These are phyloP conservation scores for Yarrowia porcina DNA, from an alignment of 805 yeast genomes.

Conservation along the genomic window DNA sequence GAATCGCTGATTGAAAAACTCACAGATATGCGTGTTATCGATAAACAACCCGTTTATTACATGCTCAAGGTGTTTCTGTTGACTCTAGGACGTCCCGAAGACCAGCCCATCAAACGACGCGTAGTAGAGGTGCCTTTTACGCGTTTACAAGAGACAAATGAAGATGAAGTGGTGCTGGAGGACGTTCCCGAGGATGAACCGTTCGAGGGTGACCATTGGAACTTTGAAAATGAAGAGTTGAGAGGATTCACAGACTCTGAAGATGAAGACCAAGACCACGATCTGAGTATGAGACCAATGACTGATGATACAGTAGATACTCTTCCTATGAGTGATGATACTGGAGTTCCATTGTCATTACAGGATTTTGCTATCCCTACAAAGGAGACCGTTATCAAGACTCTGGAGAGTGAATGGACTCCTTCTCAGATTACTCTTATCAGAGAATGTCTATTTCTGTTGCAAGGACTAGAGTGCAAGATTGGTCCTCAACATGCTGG, in stretches of 20 bases:
- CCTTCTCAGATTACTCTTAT: background rate
- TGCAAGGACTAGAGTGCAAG: constrained; percentile 8
- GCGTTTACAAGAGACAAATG: background rate
- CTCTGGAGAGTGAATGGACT: background rate
- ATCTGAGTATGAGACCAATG: background rate
- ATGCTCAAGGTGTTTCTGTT: constrained; percentile 15
- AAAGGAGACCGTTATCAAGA: background rate
- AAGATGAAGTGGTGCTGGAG: background rate
- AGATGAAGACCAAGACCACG: background rate
- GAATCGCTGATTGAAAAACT: background rate
- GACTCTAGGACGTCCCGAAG: constrained; percentile 3
- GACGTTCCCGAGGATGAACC: background rate
- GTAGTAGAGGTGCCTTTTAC: background rate
- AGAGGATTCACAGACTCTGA: constrained; percentile 13
- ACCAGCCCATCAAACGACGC: background rate
- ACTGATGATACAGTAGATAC: background rate
- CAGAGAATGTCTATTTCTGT: constrained; percentile 3
- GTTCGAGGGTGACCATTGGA: constrained; percentile 6
- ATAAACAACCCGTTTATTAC: constrained; percentile 3
- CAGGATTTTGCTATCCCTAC: background rate
- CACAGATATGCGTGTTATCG: background rate
- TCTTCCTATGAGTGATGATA: background rate
- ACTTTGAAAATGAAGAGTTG: constrained; percentile 7
- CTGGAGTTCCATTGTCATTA: background rate
- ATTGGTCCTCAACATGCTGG: background rate